A percentile compares a stretch with the other conserved stretches of the same genome.
Evolutionary conservation across 116 monocot genomes (phyloP).

Genomic region (Thalassia testudinum): DNA sequence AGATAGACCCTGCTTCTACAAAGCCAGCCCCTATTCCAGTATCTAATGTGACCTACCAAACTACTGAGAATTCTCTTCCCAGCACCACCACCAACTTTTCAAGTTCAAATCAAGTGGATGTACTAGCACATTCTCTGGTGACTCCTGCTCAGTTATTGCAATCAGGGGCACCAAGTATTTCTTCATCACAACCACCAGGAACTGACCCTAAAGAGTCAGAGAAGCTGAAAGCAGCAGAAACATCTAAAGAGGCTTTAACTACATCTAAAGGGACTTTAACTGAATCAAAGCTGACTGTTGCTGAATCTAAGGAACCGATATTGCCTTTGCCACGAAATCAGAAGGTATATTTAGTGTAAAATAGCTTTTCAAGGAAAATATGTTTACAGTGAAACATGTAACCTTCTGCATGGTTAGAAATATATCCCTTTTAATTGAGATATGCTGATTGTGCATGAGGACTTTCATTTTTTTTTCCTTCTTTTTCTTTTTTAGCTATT

Average conservation of each 20-base stretch:
- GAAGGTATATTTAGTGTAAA: slow-evolving; percentile 59
- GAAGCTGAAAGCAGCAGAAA: slow-evolving; percentile 19
- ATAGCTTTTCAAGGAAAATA: no score
- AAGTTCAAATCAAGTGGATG: slow-evolving; percentile 27
- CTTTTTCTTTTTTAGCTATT: no score
- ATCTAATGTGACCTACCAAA: slow-evolving; percentile 18
- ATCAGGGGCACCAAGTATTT: slow-evolving; percentile 14
- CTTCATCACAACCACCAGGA: slow-evolving; percentile 30
- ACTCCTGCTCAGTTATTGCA: slow-evolving; percentile 52
- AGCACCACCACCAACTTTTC: slow-evolving; percentile 14
- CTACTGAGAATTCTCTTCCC: slow-evolving; percentile 15
- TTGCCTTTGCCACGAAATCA: slow-evolving; percentile 23
- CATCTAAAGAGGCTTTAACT: slow-evolving; percentile 9
- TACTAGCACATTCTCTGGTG: slow-evolving; percentile 23
- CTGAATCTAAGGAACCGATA: slow-evolving; percentile 37
- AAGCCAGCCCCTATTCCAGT: slow-evolving; percentile 11
- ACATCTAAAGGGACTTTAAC: slow-evolving; percentile 11
- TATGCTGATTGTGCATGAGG: no score
- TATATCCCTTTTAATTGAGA: no score
- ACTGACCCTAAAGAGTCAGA: slow-evolving; percentile 14
- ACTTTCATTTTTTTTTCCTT: no score
- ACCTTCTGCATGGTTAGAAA: no score
- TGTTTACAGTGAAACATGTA: no score
- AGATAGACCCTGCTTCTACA: slow-evolving; percentile 5
- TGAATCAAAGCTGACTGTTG: slow-evolving; percentile 3